Evolutionary conservation across 345 rosid species (phyloP).

Genomic region (Salix dunnii): DNA sequence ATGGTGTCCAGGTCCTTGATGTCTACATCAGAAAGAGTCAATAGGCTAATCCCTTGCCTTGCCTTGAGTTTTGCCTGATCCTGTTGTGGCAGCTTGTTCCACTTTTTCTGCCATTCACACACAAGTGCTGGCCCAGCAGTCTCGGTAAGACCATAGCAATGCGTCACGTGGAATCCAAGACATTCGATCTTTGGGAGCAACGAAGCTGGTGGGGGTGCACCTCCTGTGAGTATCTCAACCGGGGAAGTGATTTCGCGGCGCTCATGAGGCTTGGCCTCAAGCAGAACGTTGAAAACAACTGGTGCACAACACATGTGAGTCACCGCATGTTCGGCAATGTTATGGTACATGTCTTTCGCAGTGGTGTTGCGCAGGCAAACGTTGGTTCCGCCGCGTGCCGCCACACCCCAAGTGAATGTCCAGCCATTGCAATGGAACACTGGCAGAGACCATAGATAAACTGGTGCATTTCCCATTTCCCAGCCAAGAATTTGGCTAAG

Average conservation of each 20-base stretch:
- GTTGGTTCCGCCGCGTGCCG: conserved; percentile 74
- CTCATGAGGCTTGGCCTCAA: conserved; percentile 45
- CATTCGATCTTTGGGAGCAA: conserved; percentile 44
- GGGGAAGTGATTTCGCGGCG: conserved; percentile 29
- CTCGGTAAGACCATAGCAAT: conserved; percentile 73
- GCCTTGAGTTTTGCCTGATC: conserved; percentile 48
- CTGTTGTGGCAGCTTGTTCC: conserved; percentile 41
- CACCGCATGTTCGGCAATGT: conserved; percentile 47
- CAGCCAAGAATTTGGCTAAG: conserved; percentile 52
- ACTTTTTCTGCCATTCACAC: conserved; percentile 70
- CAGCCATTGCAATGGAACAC: conserved; percentile 87
- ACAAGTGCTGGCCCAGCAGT: conserved; percentile 63
- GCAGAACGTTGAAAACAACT: conserved; percentile 57
- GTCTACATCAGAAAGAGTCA: conserved; percentile 62
- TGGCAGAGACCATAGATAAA: conserved; percentile 75
- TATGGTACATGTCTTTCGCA: conserved; percentile 44
- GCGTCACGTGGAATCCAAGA: conserved; percentile 64
- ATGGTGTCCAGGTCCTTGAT: conserved; percentile 51
- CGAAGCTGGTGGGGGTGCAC: conserved; percentile 64
- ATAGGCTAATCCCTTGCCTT: conserved; percentile 57
- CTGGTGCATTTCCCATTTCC: conserved; percentile 64
- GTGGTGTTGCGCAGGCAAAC: conserved; percentile 61
- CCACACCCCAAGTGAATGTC: conserved; percentile 73
- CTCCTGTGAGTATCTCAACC: conserved; percentile 67
- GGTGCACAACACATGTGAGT: conserved; percentile 87